Base-by-base conservation (phyloP, 179 eudicot genomes). In the Silene noctiflora region DNA sequence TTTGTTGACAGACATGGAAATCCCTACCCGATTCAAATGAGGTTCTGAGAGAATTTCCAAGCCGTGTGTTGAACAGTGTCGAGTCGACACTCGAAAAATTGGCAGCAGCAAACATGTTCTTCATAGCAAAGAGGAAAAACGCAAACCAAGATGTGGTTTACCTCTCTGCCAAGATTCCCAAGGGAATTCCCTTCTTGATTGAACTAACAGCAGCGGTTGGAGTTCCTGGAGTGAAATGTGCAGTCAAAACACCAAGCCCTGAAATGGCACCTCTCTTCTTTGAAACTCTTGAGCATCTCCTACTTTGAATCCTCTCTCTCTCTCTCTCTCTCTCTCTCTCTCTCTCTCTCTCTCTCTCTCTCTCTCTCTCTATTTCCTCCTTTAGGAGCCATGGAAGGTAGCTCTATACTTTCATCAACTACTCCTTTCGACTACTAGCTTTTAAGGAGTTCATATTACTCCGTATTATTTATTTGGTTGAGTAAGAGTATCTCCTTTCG, bases 11-110 rank as follows among this genome's bases (percentile, higher is more conserved):
- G 99, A 88, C 97, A 65, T 95, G 99, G 99, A 95, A 92, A 83
- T 95, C 99, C 22, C 86, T 95, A n/a, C 97, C 97, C 1, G 99
- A 95, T 80, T 85, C 99, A 73, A 95, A 95, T 25, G 99, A 95
- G 84, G 90, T 95, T n/a, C 80, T 90, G 21, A 92, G 77, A 83
- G 99, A 91, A 68, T 88, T 92, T 72, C 91, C 96, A 1, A 84
- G 87, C 58, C 80, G 86, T 22, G 86, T 89, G 46, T 61, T 95
- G 71, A 91, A 81, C 79, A 93, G 96, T 31, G 82, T 93, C 59
- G 97, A 95, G 76, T 82, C 96, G 75, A 87, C 90, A 21, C 81
- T 95, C 3, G 99, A 92, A 68, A 87, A 69, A 71, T 67, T 95
- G 75, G 86, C 93, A 20, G 83, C 86, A 46, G 88, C 95, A 64